Base-by-base conservation (phyloP, 2,329 filamentous ascomycete species). In the Penicillium sp. region DNA sequence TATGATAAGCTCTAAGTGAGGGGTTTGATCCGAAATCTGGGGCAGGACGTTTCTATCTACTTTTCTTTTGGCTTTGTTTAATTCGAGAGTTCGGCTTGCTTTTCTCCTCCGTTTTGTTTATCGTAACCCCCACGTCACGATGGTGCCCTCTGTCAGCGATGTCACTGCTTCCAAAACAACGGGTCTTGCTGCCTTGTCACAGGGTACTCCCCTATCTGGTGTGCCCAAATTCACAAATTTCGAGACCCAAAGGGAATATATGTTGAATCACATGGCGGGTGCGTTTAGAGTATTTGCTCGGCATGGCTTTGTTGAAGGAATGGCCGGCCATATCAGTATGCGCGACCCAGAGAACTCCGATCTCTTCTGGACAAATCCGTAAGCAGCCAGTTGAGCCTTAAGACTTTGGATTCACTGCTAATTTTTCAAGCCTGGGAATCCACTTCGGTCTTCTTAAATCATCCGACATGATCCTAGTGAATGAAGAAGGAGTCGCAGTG, bases 401-500 rank as follows among this genome's bases (percentile, higher is more conserved):
- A 13, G 8, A 27, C 24, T 24, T 27, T 43, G 40, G 18, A 24
- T 24, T 24, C 13, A 27, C 4, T 27, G 8, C 24, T 27, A 8
- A 27, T 27, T 5, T 5, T 24, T 24, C 10, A 22, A 47, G 47
- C 1, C 61, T 79, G 14, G 74, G 70, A 5, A 72, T 72, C 46
- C 77, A 81, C 59, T 81, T 81, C 65, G 73, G 68, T 7, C 67
- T 73, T 21, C 70, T 80, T 31, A 65, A 66, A 11, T 74, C 75
- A 14, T 73, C 69, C 3, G 76, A 78, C 51, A 63, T 79, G 52
- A 74, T 79, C 38, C 68, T 79, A 1, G 75, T 81, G 14, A 69
- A 78, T 54, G 70, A 78, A 42, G 61, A 75, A 39, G 73, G 78
- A 46, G 67, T 76, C 40, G 75, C 71, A 9, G 74, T 76, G 11